Conservation (phyloP, 2,329 filamentous ascomycete genomes). For the Colletotrichum sp. region DNA sequence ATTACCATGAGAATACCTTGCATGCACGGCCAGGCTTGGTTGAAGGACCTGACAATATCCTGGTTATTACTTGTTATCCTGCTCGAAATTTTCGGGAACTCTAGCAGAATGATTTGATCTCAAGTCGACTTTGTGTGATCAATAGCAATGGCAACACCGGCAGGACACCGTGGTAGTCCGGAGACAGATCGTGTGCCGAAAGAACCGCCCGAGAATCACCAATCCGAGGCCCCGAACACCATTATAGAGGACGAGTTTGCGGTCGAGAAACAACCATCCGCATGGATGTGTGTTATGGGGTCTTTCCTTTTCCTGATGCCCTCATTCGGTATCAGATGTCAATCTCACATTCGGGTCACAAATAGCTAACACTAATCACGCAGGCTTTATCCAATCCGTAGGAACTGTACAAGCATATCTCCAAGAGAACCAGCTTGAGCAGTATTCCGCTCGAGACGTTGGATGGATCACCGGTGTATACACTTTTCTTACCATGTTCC, state of each 20-base stretch:
- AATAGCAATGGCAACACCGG: not conserved
- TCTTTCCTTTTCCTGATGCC: not conserved
- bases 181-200: not conserved
- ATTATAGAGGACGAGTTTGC: not conserved
- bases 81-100: not conserved
- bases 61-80: not conserved
- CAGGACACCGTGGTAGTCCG: not conserved
- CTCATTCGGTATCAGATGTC: not conserved
- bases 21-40: not conserved
- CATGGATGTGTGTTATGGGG: not conserved
- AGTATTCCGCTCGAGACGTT: slow-evolving; percentile 44
- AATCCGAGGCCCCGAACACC: not conserved
- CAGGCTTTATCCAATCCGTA: slow-evolving; percentile 50
- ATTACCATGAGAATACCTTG: not conserved
- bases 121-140: not conserved
- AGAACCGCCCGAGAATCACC: not conserved
- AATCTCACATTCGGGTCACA: not conserved
- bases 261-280: not conserved
- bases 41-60: not conserved
- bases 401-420: slow-evolving; percentile 52
- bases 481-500: slow-evolving; percentile 46
- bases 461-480: slow-evolving; percentile 54
- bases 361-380: not conserved
- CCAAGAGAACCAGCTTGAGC: slow-evolving; percentile 43
- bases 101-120: not conserved